Evolutionary conservation across 2,329 filamentous ascomycete species (phyloP).

Genomic region (Ceratocystis cacaofunesta): DNA sequence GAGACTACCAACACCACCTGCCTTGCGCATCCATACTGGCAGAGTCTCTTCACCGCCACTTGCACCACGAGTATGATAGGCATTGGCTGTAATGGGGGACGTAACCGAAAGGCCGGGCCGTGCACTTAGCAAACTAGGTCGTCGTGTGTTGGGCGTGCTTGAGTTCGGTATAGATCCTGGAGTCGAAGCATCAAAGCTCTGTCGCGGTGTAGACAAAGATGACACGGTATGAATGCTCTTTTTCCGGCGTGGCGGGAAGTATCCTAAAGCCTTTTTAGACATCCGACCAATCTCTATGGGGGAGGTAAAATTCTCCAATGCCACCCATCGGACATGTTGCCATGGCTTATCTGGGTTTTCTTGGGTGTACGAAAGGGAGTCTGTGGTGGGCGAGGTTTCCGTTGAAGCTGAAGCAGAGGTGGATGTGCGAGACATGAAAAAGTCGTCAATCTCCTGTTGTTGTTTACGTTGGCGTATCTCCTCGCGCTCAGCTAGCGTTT

Average conservation of each 20-base stretch:
- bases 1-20: slow-evolving; percentile 79
- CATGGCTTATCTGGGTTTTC: slow-evolving; percentile 44
- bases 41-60: slow-evolving; percentile 21
- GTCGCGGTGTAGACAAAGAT: slow-evolving; percentile 50
- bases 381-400: not conserved
- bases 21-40: slow-evolving; percentile 57
- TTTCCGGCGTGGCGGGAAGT: slow-evolving; percentile 80
- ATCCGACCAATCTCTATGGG: slow-evolving; percentile 79
- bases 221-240: slow-evolving; percentile 60
- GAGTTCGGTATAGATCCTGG: slow-evolving; percentile 25
- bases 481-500: slow-evolving; percentile 6
- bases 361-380: slow-evolving; percentile 16
- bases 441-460: slow-evolving; percentile 13
- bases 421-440: slow-evolving; percentile 10
- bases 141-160: slow-evolving; percentile 25
- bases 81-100: not conserved
- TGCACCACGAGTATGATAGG: slow-evolving; percentile 1
- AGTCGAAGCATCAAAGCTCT: slow-evolving; percentile 42
- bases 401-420: not conserved
- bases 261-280: slow-evolving; percentile 65
- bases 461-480: slow-evolving; percentile 9
- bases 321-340: slow-evolving; percentile 81
- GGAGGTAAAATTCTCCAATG: slow-evolving; percentile 51
- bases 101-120: slow-evolving; percentile 20
- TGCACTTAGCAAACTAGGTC: slow-evolving; percentile 29